Base-by-base conservation (phyloP, 2,329 filamentous ascomycete genomes). In the Cladosporium phlei region DNA sequence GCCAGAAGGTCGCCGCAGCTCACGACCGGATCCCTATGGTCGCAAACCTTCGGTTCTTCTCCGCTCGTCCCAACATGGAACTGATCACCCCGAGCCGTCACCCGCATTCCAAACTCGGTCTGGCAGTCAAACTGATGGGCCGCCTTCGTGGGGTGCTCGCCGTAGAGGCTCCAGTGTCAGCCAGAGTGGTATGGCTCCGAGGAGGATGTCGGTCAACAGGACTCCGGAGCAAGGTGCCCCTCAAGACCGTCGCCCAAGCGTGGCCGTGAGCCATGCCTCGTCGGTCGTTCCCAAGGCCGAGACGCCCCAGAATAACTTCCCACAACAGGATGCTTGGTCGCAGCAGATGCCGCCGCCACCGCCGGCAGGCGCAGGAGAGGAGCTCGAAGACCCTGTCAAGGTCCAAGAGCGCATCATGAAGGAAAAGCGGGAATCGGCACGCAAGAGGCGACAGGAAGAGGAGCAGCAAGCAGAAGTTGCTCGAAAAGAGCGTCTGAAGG, bases 161-260 rank as follows among this genome's bases (percentile, higher is more conserved):
- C 82, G 89, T 51, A 83, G 91, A 52, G 86, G 86, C 48, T 96
- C 91, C 12, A 97, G 91, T 2, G 85, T 95, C 30, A 96, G 90
- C 64, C 89, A 88, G 46, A 86, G 86, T 49, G 95, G 88, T 64
- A 84, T 85, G 50, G 76, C 79, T 28, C 79, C 82, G 53, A 78
- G 84, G 55, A 80, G 85, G 25, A 75, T 77, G 70, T 82, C 79
- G 1, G 70, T 76, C 54, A 70, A 71, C 52, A 72, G 72, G 52
- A 64, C 68, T 47, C 71, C 71, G 43, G 65, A 69, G 25, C 58
- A 65, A 7, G 57, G 63, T n/a, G 64, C 67, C 40, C 57, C 60
- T 10, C 58, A 64, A 42, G 71, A 74, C 38, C 56, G 53, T 32
- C 51, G 51, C 12, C 33, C 25, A 17, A 55, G 55, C 47, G 52